Conservation (phyloP, 2,329 filamentous ascomycete genomes). For the Neodidymelliopsis sp. region DNA sequence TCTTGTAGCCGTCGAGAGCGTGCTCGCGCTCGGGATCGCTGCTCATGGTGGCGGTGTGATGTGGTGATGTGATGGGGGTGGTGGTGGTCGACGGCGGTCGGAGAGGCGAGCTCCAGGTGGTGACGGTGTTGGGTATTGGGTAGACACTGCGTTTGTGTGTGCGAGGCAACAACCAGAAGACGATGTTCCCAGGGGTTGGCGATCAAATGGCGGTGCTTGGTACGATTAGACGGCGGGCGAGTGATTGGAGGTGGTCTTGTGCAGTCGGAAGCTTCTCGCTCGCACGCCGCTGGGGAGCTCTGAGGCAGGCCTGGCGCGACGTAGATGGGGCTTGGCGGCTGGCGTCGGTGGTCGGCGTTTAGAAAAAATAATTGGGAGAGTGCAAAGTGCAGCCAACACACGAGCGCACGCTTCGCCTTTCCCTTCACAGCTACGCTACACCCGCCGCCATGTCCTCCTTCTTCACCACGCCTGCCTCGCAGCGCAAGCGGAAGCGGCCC, state of each 20-base stretch:
- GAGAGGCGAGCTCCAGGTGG: constrained; percentile 18
- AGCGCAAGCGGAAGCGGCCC: constrained; percentile 86
- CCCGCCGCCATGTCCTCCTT: constrained; percentile 73
- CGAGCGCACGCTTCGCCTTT: constrained; percentile 16
- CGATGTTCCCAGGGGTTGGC: background rate
- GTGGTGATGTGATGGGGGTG: constrained; percentile 8
- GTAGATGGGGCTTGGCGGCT: constrained; percentile 17
- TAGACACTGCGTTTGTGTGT: constrained; percentile 1
- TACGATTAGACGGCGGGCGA: constrained; percentile 9
- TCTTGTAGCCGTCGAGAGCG: constrained; percentile 61
- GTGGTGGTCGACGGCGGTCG: constrained; percentile 15
- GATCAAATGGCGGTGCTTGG: background rate
- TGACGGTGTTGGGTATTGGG: constrained; percentile 11
- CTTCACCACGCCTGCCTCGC: constrained; percentile 85
- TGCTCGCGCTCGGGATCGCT: constrained; percentile 60
- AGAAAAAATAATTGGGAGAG: constrained; percentile 33
- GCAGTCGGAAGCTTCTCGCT: constrained; percentile 25
- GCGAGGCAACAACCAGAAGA: background rate
- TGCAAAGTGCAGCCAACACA: background rate
- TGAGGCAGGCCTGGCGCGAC: constrained; percentile 29
- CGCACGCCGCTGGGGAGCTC: constrained; percentile 33
- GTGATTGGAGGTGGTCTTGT: constrained; percentile 10
- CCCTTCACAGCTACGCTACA: constrained; percentile 7
- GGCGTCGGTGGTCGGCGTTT: constrained; percentile 28
- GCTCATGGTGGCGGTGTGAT: constrained; percentile 41